Percentiles rank a stretch among this genome's conserved stretches.
Conservation (phyloP, 192 early-diverging fungal genomes). For the Podila clonocystis region DNA sequence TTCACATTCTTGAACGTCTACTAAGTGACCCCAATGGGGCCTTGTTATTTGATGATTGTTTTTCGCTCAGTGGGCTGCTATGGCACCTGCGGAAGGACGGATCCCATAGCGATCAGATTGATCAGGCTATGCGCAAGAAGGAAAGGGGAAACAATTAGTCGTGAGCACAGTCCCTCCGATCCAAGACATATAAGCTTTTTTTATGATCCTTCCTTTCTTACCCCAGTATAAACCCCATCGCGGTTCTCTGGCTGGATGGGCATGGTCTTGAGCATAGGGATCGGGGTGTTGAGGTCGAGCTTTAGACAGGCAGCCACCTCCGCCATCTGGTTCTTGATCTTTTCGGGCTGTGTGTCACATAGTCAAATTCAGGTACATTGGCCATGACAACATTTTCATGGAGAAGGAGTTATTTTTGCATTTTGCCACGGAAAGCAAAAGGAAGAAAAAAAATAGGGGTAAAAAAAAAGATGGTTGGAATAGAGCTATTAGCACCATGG, state of each 20-base stretch:
- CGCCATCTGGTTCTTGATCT: constrained; percentile 51
- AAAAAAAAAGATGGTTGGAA: no score
- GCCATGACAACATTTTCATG: background rate
- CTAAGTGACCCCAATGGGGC: no score
- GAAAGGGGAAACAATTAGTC: background rate
- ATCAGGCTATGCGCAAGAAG: background rate
- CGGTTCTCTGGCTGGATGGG: constrained; percentile 33
- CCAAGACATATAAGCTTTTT: background rate
- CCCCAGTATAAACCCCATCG: constrained; percentile 12
- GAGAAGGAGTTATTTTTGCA: background rate
- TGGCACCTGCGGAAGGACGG: background rate
- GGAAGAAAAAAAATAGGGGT: no score
- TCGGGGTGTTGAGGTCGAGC: constrained; percentile 41
- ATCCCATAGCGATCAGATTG: background rate
- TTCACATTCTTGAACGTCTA: no score
- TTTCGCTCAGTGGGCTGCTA: background rate
- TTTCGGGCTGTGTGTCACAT: constrained; percentile 15
- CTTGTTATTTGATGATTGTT: no score
- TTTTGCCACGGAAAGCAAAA: no score
- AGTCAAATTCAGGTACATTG: no score
- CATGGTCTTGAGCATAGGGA: constrained; percentile 46
- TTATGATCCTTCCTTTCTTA: constrained; percentile 3
- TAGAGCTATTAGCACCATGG: no score
- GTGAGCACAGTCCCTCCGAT: background rate
- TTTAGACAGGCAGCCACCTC: constrained; percentile 47